Evolutionary conservation across 2,329 filamentous ascomycete species (phyloP).

Genomic region (Claviceps humidiphila): DNA sequence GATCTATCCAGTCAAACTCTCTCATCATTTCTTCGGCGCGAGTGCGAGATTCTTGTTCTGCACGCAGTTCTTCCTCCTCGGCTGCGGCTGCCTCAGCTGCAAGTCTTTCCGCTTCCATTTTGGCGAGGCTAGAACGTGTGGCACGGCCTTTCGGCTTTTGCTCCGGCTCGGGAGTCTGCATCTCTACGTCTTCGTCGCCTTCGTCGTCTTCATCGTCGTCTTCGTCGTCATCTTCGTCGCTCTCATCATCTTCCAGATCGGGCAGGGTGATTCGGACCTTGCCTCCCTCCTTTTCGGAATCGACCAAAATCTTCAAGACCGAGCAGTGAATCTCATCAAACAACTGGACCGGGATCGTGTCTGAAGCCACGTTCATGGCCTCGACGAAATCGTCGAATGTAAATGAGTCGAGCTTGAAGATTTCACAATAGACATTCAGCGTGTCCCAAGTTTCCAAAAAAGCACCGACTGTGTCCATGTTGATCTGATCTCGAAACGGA

Average conservation of each 20-base stretch:
- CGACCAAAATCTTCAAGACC: slow-evolving; percentile 74
- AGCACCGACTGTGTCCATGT: slow-evolving; percentile 74
- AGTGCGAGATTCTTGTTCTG: slow-evolving; percentile 41
- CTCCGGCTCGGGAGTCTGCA: slow-evolving; percentile 58
- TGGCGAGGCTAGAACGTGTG: slow-evolving; percentile 75
- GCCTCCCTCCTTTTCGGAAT: slow-evolving; percentile 60
- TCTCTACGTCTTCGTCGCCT: slow-evolving; percentile 38
- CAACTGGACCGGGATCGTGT: slow-evolving; percentile 65
- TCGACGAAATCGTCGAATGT: slow-evolving; percentile 95
- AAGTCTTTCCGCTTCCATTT: slow-evolving; percentile 59
- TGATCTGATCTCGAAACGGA: slow-evolving; percentile 35
- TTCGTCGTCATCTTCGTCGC: slow-evolving; percentile 50
- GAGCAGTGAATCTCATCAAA: slow-evolving; percentile 87
- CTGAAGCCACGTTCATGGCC: slow-evolving; percentile 64
- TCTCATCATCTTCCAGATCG: slow-evolving; percentile 57
- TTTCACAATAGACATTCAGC: slow-evolving; percentile 92
- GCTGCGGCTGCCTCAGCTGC: slow-evolving; percentile 45
- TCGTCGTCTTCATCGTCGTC: slow-evolving; percentile 36
- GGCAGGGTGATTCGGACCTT: slow-evolving; percentile 69
- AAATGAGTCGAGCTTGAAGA: slow-evolving; percentile 89
- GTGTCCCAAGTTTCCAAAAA: slow-evolving; percentile 92
- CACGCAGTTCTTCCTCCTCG: slow-evolving; percentile 33
- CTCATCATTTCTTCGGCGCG: slow-evolving; percentile 64
- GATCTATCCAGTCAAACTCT: slow-evolving; percentile 72
- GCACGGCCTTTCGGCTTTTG: slow-evolving; percentile 54